Percentiles rank a stretch among this genome's conserved stretches.
Evolutionary conservation across 2,329 filamentous ascomycete genomes (phyloP).

Genomic region (Colletotrichum filicis): DNA sequence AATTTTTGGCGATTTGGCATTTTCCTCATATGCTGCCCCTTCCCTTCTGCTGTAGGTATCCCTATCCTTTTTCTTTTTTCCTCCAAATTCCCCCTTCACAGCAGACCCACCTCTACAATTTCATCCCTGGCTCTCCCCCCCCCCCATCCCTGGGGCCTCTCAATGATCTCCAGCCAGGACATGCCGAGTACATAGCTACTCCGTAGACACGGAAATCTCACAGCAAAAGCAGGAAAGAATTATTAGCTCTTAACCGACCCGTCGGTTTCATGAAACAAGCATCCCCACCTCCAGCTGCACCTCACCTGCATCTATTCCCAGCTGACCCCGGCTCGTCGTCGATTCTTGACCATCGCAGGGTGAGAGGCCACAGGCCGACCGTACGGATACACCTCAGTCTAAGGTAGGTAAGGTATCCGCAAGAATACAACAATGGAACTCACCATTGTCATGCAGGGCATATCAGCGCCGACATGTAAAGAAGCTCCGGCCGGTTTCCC

Average conservation of each 20-base stretch:
- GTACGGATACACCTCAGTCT: not conserved
- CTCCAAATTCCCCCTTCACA: not conserved
- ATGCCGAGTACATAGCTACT: not conserved
- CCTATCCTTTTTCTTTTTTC: not conserved
- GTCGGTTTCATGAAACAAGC: conserved; percentile 18
- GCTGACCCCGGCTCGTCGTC: not conserved
- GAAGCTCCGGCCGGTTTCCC: not conserved
- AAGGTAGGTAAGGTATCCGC: not conserved
- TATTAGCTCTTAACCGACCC: not conserved
- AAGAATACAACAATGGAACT: not conserved
- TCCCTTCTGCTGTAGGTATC: not conserved
- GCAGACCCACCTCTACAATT: not conserved
- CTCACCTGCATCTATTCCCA: not conserved
- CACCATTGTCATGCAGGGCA: not conserved
- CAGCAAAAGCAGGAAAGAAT: not conserved
- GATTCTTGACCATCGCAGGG: not conserved
- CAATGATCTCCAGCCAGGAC: conserved; percentile 17
- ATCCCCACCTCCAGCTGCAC: not conserved
- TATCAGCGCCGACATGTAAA: not conserved
- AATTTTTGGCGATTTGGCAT: not conserved
- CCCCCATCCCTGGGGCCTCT: not conserved
- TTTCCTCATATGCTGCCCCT: not conserved
- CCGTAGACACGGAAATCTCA: not conserved
- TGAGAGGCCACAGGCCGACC: not conserved
- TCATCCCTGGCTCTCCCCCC: not conserved